phyloP scores from a whole-genome alignment of 345 rosid genomes.

The Citrus inodora region DNA sequence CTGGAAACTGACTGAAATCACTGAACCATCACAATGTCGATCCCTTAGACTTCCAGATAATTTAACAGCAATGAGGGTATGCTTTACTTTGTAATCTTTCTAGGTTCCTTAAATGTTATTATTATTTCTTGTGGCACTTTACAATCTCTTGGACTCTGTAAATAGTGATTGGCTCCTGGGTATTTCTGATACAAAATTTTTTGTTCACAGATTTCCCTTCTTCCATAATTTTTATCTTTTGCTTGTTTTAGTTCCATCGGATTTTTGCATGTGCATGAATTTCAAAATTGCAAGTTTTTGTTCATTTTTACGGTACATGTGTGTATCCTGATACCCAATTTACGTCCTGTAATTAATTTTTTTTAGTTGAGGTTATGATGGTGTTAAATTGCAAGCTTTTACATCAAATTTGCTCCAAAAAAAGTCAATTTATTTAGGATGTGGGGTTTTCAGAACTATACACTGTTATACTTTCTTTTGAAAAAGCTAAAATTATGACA shows the following conservation, averaged over 20 bases:
- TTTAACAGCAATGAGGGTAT: slow-evolving; percentile 59
- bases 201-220: background rate
- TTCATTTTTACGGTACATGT: background rate
- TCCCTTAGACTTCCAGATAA: slow-evolving; percentile 67
- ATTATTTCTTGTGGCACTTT: background rate
- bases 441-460: background rate
- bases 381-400: background rate
- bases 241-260: background rate
- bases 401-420: too few species aligned
- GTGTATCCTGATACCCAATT: background rate
- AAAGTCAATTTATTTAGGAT: background rate
- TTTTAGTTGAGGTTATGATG: background rate
- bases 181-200: background rate
- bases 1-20: slow-evolving; percentile 75
- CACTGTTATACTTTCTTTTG: background rate
- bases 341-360: background rate
- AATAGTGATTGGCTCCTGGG: background rate
- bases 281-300: background rate
- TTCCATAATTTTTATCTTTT: background rate
- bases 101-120: background rate
- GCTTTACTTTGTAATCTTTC: background rate
- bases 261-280: background rate
- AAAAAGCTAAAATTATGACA: background rate
- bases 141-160: background rate
- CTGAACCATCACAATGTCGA: slow-evolving; percentile 65